A percentile compares a stretch with the other conserved stretches of the same genome.
phyloP scores from a whole-genome alignment of 2,329 filamentous ascomycete species.

The Aaosphaeria arxii region DNA sequence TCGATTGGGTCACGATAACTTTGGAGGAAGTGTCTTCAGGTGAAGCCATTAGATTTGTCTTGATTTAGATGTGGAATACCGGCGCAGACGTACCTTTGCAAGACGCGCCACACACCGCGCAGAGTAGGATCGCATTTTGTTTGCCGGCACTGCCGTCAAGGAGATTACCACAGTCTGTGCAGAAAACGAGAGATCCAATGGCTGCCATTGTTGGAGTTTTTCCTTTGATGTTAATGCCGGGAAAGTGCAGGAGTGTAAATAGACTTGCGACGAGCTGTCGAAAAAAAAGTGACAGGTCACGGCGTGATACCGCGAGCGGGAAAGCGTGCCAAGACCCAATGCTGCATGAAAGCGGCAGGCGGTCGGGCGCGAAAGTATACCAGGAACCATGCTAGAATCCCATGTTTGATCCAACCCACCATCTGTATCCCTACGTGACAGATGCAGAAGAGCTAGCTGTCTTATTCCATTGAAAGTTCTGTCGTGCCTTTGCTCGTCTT shows the following conservation, averaged over 20 bases:
- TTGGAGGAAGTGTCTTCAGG: constrained; percentile 51
- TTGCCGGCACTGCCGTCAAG: constrained; percentile 77
- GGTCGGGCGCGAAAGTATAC: not conserved
- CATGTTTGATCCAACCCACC: too few species aligned
- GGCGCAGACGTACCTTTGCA: constrained; percentile 65
- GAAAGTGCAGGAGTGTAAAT: not conserved
- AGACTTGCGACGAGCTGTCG: not conserved
- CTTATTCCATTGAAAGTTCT: too few species aligned
- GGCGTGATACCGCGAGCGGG: too few species aligned
- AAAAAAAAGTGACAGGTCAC: not conserved
- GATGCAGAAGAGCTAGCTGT: too few species aligned
- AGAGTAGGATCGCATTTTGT: constrained; percentile 71
- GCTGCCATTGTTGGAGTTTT: constrained; percentile 64
- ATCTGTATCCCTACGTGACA: too few species aligned
- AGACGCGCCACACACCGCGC: constrained; percentile 80
- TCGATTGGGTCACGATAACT: constrained; percentile 77
- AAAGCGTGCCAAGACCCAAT: too few species aligned
- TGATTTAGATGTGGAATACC: too few species aligned
- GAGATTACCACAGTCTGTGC: constrained; percentile 86
- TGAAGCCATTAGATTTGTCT: not conserved
- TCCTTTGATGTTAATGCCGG: too few species aligned
- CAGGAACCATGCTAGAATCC: not conserved
- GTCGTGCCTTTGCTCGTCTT: too few species aligned
- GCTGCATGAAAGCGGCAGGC: not conserved
- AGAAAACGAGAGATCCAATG: constrained; percentile 89